Evolutionary conservation across 306 rosid genomes (phyloP), one percentile per base, ranked within the genome.

Genomic region (Hippophae gyantsensis): DNA sequence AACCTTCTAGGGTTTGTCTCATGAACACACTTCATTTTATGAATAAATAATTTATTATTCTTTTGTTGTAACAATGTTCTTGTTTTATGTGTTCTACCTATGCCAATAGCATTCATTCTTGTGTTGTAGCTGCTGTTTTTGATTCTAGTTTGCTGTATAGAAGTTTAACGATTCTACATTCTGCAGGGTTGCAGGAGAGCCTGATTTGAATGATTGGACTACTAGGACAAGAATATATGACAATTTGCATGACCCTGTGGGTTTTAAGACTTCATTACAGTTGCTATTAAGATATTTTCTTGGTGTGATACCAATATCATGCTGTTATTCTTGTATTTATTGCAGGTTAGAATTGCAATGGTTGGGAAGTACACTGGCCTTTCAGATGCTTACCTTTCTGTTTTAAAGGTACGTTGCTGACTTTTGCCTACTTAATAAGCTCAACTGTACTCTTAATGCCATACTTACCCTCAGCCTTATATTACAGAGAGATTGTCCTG

Each of bases 331-430:
- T 63, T 7, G 44, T 6, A 1, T 52, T 9, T 52, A 27, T 57
- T 48, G 48, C 93, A 87, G 95, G 95, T 87, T 60, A 82, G 85
- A 80, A 87, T 87, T 69, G 95, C 89, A 10, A 87, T 84, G 93
- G 95, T 87, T 57, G 95, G 95, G 80, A 87, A 87, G 59, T 87
- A 87, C 71, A 87, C 93, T 3, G 95, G 93, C 52, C 89, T 87
- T 69, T 74, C 87, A 23, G 95, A 87, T 80, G 84, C 95, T 52
- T 87, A 87, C 79, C 85, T 87, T 70, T 87, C 93, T 76, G 87
- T 87, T 74, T 25, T 87, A 48, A 87, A 87, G 89, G 95, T 87
- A 62, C 14, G 45, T 54, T 60, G 11, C 52, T 8, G 4, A 7
- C 10, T 7, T 8, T 25, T 18, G 38, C 46, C 48, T 44, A 61